Evolutionary conservation across 2,329 filamentous ascomycete species (phyloP), one percentile per base, ranked within the genome.

Genomic region (Westerdykella sp.): DNA sequence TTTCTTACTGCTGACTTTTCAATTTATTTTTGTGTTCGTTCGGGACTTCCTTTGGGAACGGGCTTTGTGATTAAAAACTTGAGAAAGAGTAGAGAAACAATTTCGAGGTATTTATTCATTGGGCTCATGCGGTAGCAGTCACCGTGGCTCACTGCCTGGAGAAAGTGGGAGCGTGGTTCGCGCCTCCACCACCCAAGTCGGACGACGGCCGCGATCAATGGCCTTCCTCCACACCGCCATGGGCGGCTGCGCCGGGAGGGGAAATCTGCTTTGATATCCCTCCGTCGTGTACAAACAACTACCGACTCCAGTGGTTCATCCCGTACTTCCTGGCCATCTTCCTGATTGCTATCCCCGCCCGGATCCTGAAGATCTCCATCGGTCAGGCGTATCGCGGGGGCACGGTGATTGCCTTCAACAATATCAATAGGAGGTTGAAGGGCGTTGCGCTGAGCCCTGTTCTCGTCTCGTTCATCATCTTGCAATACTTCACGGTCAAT

Each of bases 271-370:
- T 15, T 70, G 77, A 22, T 80, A 79, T 46, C 77, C 77, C 2
- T 79, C 75, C 0, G 73, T 77, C 32, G 71, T 79, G 2, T 80
- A 77, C 69, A 80, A 80, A 79, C 63, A 80, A 80, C 56, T 70
- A 77, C 43, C 77, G 77, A 2, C 65, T 79, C 5, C 77, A 80
- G 52, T 80, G 77, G 77, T 80, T 78, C 57, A 73, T 80, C 14
- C 77, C 77, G 0, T 80, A 80, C 47, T 55, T 79, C 4, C 62
- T 79, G 43, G 73, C 74, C 5, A 69, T 80, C 13, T 74, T 77
- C 44, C 59, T 79, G 10, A 70, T 80, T 44, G 76, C 76, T 31
- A 79, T 80, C 36, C 77, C 77, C 0, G 69, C 73, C 0, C 68
- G 80, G 31, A 70, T 79, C 11, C 70, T 79, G 16, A 77, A 80